Conservation (phyloP, 1,284 basidiomycete species). For the Ganoderma lucidum region DNA sequence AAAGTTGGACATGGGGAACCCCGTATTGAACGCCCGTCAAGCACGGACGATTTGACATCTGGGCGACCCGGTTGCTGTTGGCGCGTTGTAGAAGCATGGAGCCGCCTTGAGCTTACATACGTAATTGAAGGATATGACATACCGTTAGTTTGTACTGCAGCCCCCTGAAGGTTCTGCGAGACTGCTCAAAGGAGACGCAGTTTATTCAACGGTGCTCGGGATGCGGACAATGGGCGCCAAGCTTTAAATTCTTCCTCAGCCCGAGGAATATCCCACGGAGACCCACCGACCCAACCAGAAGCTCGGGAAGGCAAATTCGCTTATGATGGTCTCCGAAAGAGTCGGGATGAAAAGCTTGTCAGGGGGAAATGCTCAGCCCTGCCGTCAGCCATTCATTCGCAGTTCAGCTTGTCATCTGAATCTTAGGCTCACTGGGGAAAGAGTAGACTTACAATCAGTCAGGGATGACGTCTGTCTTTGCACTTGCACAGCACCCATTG, state of each 20-base stretch:
- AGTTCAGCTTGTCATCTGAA: not conserved
- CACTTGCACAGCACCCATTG: not conserved
- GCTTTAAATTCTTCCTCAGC: not conserved
- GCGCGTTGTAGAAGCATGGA: not conserved
- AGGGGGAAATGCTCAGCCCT: not conserved
- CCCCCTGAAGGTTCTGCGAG: not conserved
- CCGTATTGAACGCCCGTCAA: slow-evolving; percentile 22
- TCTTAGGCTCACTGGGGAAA: not conserved
- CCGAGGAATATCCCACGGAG: not conserved
- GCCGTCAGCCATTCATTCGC: not conserved
- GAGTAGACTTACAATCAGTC: not conserved
- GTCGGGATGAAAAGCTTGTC: not conserved
- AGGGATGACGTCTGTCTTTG: not conserved
- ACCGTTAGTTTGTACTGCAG: not conserved
- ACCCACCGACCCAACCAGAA: not conserved
- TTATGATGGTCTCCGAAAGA: not conserved
- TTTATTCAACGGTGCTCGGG: not conserved
- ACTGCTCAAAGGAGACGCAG: not conserved
- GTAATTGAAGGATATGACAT: not conserved
- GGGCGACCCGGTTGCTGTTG: not conserved
- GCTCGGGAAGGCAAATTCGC: not conserved
- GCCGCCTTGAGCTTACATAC: not conserved
- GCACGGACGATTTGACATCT: slow-evolving; percentile 28
- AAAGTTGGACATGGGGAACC: not conserved
- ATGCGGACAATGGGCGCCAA: not conserved